Percentiles rank a stretch among this genome's conserved stretches.
Evolutionary conservation across 139 green algal species (phyloP).

Genomic region (Picochlorum sp.): DNA sequence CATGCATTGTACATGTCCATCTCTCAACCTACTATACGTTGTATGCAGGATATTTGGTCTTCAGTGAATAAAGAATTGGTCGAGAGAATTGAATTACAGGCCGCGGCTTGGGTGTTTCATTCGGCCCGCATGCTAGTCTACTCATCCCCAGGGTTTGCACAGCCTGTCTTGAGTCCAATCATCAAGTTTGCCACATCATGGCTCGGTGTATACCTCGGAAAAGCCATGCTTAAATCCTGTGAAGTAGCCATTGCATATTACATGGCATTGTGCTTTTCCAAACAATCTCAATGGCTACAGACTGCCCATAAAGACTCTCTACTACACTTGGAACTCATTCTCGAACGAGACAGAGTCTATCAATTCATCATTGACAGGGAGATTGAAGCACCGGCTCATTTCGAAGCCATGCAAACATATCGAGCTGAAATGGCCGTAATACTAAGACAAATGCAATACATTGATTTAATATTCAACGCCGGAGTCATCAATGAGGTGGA

Average conservation of each 20-base stretch:
- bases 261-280: slow-evolving; percentile 49
- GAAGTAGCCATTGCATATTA: slow-evolving; percentile 78
- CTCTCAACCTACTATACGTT: no score
- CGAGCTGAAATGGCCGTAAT: slow-evolving; percentile 71
- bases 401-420: slow-evolving; percentile 80
- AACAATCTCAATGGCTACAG: slow-evolving; percentile 46
- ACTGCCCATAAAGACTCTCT: slow-evolving; percentile 5
- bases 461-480: slow-evolving; percentile 58
- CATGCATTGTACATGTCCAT: no score
- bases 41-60: background rate
- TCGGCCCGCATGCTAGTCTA: background rate
- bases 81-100: background rate
- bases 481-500: slow-evolving; percentile 68
- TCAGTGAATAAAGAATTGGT: background rate
- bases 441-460: slow-evolving; percentile 61
- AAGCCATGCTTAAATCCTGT: slow-evolving; percentile 47
- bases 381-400: slow-evolving; percentile 75
- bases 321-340: slow-evolving; percentile 27
- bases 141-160: background rate
- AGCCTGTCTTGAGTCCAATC: background rate
- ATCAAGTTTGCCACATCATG: slow-evolving; percentile 12
- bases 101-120: background rate
- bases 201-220: slow-evolving; percentile 32
- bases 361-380: slow-evolving; percentile 72
- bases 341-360: slow-evolving; percentile 20